Conservation (phyloP, 495 filamentous ascomycete genomes). For the Aspergillus indologenus region DNA sequence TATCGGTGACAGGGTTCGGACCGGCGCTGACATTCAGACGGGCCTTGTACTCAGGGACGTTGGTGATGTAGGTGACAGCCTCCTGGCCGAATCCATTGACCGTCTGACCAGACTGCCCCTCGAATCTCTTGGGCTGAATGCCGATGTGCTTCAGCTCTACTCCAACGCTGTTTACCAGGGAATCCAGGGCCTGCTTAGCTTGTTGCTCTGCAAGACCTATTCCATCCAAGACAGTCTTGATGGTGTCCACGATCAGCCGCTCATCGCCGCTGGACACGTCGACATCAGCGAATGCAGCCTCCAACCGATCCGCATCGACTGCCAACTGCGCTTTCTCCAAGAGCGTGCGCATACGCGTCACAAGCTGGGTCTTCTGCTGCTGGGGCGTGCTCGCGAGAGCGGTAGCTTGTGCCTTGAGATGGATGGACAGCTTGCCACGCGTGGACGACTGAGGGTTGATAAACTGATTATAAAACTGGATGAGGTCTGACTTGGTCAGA, state of each 20-base stretch:
- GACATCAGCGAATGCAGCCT: slow-evolving; percentile 42
- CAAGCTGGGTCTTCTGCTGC: slow-evolving; percentile 54
- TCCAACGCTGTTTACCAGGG: slow-evolving; percentile 43
- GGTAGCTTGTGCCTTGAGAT: slow-evolving; percentile 71
- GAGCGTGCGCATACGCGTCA: slow-evolving; percentile 48
- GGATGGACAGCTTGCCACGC: slow-evolving; percentile 78
- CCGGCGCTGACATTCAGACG: slow-evolving; percentile 64
- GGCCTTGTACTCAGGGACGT: slow-evolving; percentile 76
- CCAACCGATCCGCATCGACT: slow-evolving; percentile 43
- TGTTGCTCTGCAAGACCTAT: slow-evolving; percentile 41
- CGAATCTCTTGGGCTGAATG: slow-evolving; percentile 21
- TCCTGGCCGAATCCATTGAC: slow-evolving; percentile 15
- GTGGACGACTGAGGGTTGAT: slow-evolving; percentile 69
- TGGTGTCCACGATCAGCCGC: slow-evolving; percentile 38
- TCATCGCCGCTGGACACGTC: slow-evolving; percentile 45
- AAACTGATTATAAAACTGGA: slow-evolving; percentile 74
- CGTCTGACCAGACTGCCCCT: slow-evolving; percentile 22
- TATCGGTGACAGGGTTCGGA: slow-evolving; percentile 64
- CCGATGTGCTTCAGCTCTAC: slow-evolving; percentile 41
- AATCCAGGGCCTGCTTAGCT: slow-evolving; percentile 40
- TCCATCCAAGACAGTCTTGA: slow-evolving; percentile 49
- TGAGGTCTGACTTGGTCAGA: slow-evolving; percentile 73
- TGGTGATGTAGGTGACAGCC: slow-evolving; percentile 56
- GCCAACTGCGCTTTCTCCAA: slow-evolving; percentile 50
- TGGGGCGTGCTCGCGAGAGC: slow-evolving; percentile 30